Evolutionary conservation across 768 basidiomycete species (phyloP).

Genomic region (Nevesoporus exiguus): DNA sequence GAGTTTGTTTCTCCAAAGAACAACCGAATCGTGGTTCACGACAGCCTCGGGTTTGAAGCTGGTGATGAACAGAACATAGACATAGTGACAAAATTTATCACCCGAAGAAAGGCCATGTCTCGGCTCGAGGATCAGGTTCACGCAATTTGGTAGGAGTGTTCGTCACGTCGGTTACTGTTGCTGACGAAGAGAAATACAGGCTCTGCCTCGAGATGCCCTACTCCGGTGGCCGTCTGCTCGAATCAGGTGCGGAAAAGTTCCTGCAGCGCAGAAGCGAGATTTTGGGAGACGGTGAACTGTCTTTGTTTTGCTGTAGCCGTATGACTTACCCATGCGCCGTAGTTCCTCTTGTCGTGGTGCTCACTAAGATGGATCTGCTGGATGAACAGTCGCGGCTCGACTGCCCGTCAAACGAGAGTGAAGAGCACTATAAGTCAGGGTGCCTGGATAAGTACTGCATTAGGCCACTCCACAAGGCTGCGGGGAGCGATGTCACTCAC

Average conservation of each 20-base stretch:
- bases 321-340: background rate
- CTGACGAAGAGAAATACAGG: constrained; percentile 1
- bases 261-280: constrained; percentile 2
- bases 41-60: constrained; percentile 17
- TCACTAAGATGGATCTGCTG: constrained; percentile 15
- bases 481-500: background rate
- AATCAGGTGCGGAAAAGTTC: constrained; percentile 12
- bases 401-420: background rate
- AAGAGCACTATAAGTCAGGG: background rate
- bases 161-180: background rate
- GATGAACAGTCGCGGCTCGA: constrained; percentile 2
- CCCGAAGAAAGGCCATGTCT: constrained; percentile 2
- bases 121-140: constrained; percentile 7
- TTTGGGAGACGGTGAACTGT: constrained; percentile 4
- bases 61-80: constrained; percentile 9
- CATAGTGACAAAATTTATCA: constrained; percentile 1
- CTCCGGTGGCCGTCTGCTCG: constrained; percentile 14
- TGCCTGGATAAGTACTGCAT: background rate
- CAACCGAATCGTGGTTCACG: constrained; percentile 15
- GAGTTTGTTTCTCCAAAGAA: constrained; percentile 16
- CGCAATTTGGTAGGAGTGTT: constrained; percentile 9
- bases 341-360: constrained; percentile 16
- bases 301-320: background rate
- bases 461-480: background rate
- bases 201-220: constrained; percentile 16